Evolutionary conservation across 345 rosid genomes (phyloP), one percentile per base, ranked within the genome.

Genomic region (Pelargonium nanum): DNA sequence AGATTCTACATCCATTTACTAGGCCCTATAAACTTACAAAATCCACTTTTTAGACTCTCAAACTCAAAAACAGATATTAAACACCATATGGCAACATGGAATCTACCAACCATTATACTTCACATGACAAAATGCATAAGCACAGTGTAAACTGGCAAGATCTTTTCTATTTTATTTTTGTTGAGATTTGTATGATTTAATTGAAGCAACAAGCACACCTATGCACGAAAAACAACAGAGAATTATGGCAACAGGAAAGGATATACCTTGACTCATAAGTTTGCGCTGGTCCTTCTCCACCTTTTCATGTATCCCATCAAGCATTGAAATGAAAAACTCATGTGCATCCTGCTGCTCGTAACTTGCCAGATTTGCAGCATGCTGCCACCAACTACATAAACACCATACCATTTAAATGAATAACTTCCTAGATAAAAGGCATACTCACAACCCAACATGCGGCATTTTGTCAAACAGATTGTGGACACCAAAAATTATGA

Each of bases 321-420:
- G 85, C 81, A 83, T 74, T 21, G 88, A 83, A 63, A 83, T 83
- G 72, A 83, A 83, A 61, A 83, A 83, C 50, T 83, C 88, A 70
- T 83, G 88, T 0, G 88, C 88, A 69, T 83, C 88, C 74, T 83
- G 88, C 68, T 83, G 88, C 40, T 83, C 83, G 54, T 80, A 83
- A 74, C 83, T 83, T 15, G 88, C 88, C 70, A 80, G 58, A 62
- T 83, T 78, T 5, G 81, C 77, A 1, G 88, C 83, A 59, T 83
- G 85, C 57, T 77, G 85, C 88, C 88, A 83, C 88, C 88, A 83
- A 65, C 88, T 83, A 76, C 76, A 54, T 58, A 44, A 50, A 52
- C 9, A 6, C 48, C 48, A 12, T 40, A 40, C 48, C 40, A 40
- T 9, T 40, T 40, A 40, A 40, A 40, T 40, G 3, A 40, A 9